phyloP scores from a whole-genome alignment of 2,329 filamentous ascomycete species.

The Ophiostoma perfectum region DNA sequence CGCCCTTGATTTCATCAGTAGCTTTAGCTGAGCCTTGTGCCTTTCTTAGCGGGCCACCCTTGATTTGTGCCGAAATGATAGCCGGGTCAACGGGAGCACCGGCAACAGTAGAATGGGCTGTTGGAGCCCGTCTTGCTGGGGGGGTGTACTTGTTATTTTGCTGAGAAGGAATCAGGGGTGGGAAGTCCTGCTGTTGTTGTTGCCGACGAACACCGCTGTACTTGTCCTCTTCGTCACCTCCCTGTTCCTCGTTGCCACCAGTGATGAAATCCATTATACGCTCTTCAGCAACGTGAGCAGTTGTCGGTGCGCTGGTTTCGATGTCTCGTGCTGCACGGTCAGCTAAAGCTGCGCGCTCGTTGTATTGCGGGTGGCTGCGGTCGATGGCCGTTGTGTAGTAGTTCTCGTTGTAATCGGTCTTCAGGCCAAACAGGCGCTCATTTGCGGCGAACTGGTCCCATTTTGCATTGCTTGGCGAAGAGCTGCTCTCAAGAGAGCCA shows the following conservation, averaged over 20 bases:
- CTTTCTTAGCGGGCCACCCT: conserved; percentile 37
- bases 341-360: conserved; percentile 68
- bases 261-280: conserved; percentile 62
- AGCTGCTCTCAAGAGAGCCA: conserved; percentile 61
- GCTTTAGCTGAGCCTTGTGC: conserved; percentile 37
- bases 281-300: conserved; percentile 85
- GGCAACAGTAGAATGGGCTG: conserved; percentile 64
- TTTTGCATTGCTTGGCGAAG: conserved; percentile 40
- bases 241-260: conserved; percentile 53
- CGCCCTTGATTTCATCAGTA: conserved; percentile 34
- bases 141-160: conserved; percentile 76
- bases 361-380: conserved; percentile 75
- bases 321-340: conserved; percentile 86
- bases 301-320: conserved; percentile 66
- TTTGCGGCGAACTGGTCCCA: conserved; percentile 98
- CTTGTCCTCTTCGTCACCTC: conserved; percentile 89
- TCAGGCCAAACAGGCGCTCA: conserved; percentile 78
- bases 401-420: conserved; percentile 87
- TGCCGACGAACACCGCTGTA: conserved; percentile 81
- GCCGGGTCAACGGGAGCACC: conserved; percentile 79
- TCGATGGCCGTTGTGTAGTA: conserved; percentile 92
- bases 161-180: conserved; percentile 50
- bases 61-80: conserved; percentile 82
- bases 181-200: conserved; percentile 54
- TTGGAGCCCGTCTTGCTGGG: conserved; percentile 76